These are phyloP conservation scores for Atkinsonella texensis DNA, from an alignment of 2,329 filamentous ascomycete species.

Conservation along the genomic window DNA sequence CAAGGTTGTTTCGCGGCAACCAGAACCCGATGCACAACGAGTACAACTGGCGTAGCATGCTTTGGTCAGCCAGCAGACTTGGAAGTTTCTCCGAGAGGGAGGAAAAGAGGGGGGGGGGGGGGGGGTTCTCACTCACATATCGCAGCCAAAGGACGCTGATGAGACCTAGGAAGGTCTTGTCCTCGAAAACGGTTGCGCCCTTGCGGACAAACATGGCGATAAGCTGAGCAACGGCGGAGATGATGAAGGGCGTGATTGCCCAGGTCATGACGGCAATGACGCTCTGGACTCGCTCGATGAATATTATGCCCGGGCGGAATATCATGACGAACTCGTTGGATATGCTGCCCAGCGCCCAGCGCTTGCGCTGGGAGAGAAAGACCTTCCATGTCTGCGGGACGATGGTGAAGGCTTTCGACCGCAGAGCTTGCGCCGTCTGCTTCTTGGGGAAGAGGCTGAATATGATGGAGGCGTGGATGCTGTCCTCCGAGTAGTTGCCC, in stretches of 20 bases:
- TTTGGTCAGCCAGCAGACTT: background rate
- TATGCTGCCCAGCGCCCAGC: slow-evolving; percentile 36
- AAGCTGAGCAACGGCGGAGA: slow-evolving; percentile 26
- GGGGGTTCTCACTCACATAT: slow-evolving; percentile 23
- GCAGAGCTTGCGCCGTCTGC: slow-evolving; percentile 33
- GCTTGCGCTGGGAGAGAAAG: slow-evolving; percentile 35
- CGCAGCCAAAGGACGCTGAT: slow-evolving; percentile 24
- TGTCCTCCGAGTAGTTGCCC: slow-evolving; percentile 36
- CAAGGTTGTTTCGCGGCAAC: slow-evolving; percentile 26
- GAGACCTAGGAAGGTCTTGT: slow-evolving; percentile 25
- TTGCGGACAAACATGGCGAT: slow-evolving; percentile 22
- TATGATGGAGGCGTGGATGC: slow-evolving; percentile 36
- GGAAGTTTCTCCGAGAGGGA: background rate
- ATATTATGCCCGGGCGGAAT: slow-evolving; percentile 28
- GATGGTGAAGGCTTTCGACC: slow-evolving; percentile 33
- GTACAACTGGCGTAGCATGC: slow-evolving; percentile 19
- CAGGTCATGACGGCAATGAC: slow-evolving; percentile 34
- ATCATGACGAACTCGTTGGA: slow-evolving; percentile 38
- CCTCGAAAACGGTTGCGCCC: slow-evolving; percentile 20
- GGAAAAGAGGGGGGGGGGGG: background rate
- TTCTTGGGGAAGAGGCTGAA: slow-evolving; percentile 31
- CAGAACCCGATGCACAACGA: slow-evolving; percentile 30
- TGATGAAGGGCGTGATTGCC: slow-evolving; percentile 32
- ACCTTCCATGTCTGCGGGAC: slow-evolving; percentile 33
- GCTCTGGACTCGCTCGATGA: slow-evolving; percentile 32